Evolutionary conservation across 331 rosid species (phyloP).

Genomic region (Quercus tomentella): DNA sequence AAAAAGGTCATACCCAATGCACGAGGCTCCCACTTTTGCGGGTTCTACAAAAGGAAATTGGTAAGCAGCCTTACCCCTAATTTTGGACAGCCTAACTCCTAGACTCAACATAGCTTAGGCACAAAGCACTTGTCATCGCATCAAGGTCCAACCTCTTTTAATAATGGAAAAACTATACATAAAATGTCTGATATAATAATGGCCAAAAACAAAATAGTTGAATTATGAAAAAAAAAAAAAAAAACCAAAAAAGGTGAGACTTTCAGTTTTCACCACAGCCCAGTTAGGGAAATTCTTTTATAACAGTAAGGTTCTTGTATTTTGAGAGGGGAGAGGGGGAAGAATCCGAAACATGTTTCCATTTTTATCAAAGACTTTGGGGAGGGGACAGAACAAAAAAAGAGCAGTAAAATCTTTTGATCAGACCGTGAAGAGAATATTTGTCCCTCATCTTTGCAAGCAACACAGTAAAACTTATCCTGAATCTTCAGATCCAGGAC

Average conservation of each 20-base stretch:
- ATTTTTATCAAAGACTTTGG: not conserved
- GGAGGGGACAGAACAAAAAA: not conserved
- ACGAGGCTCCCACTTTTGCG: too few species aligned
- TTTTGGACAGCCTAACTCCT: too few species aligned
- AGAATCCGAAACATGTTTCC: not conserved
- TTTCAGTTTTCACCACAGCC: not conserved
- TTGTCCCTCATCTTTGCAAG: not conserved
- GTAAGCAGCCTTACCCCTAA: too few species aligned
- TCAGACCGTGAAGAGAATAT: not conserved
- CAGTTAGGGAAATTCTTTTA: not conserved
- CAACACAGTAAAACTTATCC: not conserved
- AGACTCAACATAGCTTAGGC: too few species aligned
- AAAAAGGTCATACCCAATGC: too few species aligned
- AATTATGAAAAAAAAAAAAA: not conserved
- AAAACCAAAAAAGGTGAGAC: not conserved
- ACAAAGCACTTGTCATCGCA: too few species aligned
- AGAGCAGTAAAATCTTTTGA: not conserved
- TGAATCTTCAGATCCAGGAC: not conserved
- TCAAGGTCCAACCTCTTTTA: too few species aligned
- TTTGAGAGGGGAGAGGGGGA: not conserved
- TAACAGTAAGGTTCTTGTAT: not conserved
- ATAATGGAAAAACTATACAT: not conserved
- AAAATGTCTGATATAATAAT: not conserved
- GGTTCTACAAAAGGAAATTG: too few species aligned
- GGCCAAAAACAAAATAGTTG: not conserved